Base-by-base conservation (phyloP, 2,329 filamentous ascomycete genomes). In the Colletotrichum tamarilloi region DNA sequence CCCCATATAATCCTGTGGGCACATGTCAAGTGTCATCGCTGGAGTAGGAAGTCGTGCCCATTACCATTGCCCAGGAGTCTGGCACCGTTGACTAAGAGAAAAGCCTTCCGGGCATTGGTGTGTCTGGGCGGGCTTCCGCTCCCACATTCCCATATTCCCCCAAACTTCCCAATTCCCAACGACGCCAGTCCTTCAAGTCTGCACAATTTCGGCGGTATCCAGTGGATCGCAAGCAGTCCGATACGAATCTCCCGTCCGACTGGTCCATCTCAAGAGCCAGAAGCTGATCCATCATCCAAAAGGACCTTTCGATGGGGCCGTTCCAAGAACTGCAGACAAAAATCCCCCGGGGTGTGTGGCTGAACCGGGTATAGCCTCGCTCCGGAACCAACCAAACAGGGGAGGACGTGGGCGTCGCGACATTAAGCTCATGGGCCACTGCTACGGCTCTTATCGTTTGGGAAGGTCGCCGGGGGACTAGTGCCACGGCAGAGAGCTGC, bases 291-390 rank as follows among this genome's bases (percentile, higher is more conserved):
- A 68, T 26, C 12, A 8, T 19, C 26, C 35, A 62, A 63, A 72
- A 63, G 69, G 58, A 8, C 58, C 66, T 64, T 57, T 12, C 38
- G 26, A 72, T 69, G 69, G 69, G 30, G 46, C 26, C 59, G 42
- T 70, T 70, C 72, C 72, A 74, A 74, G 72, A 64, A 67, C 68
- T 74, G 72, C 72, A 68, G 59, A 72, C 72, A 74, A 74, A 74
- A 74, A 72, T 74, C 68, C 72, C 68, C 72, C 62, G 62, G 72
- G 72, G 32, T 72, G 14, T 53, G 30, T 58, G 28, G 24, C 67
- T 63, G 28, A 57, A 70, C 71, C 14, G 35, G 71, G 71, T 46
- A 70, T 71, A 26, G 67, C 32, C 32, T 65, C 56, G n/a, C 24
- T 14, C 46, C 46, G 32, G 53, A 28, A 64, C 68, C 72, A 74